phyloP scores from a whole-genome alignment of 495 filamentous ascomycete species.

The Trichoderma gamsii region DNA sequence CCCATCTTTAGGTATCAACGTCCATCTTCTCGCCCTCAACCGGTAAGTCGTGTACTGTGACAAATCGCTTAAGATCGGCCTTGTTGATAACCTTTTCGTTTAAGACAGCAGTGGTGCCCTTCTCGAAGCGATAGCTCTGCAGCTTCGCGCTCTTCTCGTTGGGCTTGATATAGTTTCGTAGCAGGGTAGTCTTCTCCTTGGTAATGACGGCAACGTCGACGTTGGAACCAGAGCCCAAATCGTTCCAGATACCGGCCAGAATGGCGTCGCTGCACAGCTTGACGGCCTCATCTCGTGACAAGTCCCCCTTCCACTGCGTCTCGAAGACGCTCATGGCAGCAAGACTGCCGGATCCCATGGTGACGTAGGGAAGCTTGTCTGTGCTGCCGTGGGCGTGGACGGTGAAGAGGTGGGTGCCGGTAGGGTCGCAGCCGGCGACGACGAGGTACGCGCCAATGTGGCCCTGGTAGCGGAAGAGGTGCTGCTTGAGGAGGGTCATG shows the following conservation, averaged over 20 bases:
- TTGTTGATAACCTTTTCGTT: slow-evolving; percentile 90
- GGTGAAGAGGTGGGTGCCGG: slow-evolving; percentile 91
- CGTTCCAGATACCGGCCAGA: slow-evolving; percentile 97
- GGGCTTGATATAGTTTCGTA: slow-evolving; percentile 85
- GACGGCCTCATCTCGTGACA: slow-evolving; percentile 77
- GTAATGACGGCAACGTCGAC: slow-evolving; percentile 96
- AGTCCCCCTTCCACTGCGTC: slow-evolving; percentile 79
- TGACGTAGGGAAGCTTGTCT: slow-evolving; percentile 98
- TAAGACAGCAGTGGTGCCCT: slow-evolving; percentile 86
- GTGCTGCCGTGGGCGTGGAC: slow-evolving; percentile 98
- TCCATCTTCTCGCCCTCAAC: slow-evolving; percentile 89
- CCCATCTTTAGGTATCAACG: slow-evolving; percentile 60
- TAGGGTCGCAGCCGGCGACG: slow-evolving; percentile 94
- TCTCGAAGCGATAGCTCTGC: slow-evolving; percentile 81
- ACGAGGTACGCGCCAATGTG: slow-evolving; percentile 98
- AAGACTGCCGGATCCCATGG: slow-evolving; percentile 93
- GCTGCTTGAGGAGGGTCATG: slow-evolving; percentile 99
- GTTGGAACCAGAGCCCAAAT: slow-evolving; percentile 93
- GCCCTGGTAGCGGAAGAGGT: slow-evolving; percentile 96
- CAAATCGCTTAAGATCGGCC: slow-evolving; percentile 90
- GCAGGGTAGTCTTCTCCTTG: slow-evolving; percentile 81
- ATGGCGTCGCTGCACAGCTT: slow-evolving; percentile 82
- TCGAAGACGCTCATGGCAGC: slow-evolving; percentile 99
- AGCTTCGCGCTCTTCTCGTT: slow-evolving; percentile 90
- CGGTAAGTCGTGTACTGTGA: slow-evolving; percentile 80